Evolutionary conservation across 768 basidiomycete genomes (phyloP).

Genomic region (Agaricus sinodeliciosus): DNA sequence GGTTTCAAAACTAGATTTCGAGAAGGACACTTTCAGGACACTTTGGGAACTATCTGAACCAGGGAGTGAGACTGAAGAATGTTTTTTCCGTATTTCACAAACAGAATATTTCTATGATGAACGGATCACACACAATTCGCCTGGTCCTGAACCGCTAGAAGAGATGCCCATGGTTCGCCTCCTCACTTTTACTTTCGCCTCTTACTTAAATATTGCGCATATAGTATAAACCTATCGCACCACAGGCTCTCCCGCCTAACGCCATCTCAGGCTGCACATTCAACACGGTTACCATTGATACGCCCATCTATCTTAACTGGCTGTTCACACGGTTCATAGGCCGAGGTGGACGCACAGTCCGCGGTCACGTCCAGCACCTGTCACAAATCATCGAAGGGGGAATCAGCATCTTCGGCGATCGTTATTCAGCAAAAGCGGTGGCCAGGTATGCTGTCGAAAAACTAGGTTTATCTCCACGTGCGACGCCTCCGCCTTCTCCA

Average conservation of each 20-base stretch:
- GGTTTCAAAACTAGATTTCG: slow-evolving; percentile 39
- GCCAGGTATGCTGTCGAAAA: slow-evolving; percentile 6
- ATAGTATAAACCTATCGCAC: slow-evolving; percentile 31
- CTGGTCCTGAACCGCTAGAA: slow-evolving; percentile 36
- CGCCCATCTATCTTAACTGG: slow-evolving; percentile 64
- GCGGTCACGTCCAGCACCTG: slow-evolving; percentile 60
- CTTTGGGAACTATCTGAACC: slow-evolving; percentile 71
- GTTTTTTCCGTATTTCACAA: slow-evolving; percentile 59
- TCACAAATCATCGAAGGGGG: slow-evolving; percentile 64
- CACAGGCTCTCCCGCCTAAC: slow-evolving; percentile 26
- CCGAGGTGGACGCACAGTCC: slow-evolving; percentile 55
- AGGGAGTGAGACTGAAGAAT: slow-evolving; percentile 45
- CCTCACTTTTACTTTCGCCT: background rate
- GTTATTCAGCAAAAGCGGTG: slow-evolving; percentile 3
- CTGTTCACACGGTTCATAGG: slow-evolving; percentile 58
- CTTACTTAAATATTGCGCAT: background rate
- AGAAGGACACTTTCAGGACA: slow-evolving; percentile 62
- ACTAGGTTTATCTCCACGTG: background rate
- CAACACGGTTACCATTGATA: slow-evolving; percentile 65
- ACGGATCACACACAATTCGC: slow-evolving; percentile 13
- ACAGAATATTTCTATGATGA: slow-evolving; percentile 49
- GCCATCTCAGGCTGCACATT: slow-evolving; percentile 48
- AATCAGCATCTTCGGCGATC: slow-evolving; percentile 26
- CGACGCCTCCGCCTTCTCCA: background rate
- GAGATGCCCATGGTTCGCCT: slow-evolving; percentile 47